Evolutionary conservation across 257 asterid genomes (phyloP), one percentile per base, ranked within the genome.

Genomic region (Ilex aquifolium): DNA sequence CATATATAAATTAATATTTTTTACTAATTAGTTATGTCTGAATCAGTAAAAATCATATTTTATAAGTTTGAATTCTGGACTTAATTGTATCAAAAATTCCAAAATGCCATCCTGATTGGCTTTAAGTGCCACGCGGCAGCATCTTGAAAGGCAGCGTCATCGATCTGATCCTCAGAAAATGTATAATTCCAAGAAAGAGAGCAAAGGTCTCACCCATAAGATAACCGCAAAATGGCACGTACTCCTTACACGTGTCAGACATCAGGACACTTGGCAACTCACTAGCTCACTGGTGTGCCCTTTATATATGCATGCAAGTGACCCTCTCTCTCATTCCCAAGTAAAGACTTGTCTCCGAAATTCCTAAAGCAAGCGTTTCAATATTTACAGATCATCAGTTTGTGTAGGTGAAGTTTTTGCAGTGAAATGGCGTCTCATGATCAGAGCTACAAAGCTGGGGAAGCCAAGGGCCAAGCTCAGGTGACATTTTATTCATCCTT

Each of bases 401-500:
- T 21, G 11, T 16, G 10, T 13, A 46, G 42, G 32, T 51, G 3
- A 5, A 21, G 16, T 3, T 6, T 52, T 2, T n/a, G 39, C 7
- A 36, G 5, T 36, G 2, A 62, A 60, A 64, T 92, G 98, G 65
- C 95, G 32, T 81, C 96, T 58, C 74, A 75, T 17, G 81, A 84
- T 6, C 83, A 81, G 69, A 64, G 74, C 74, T 83, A 68, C 81
- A 76, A 14, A 44, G 88, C 94, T 51, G 96, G 95, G 16, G 97
- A 89, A 78, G 83, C 95, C 83, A 86, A 87, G 80, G 97, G 89
- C 60, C 95, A 69, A 3, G 68, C 89, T 60, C 80, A 87, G 95
- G 98, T 85, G 67, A 54, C 21, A 14, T 48, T 13, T 12, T 53
- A 5, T 2, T 6, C 1, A 56, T 7, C 3, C 16, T 4, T 12